phyloP scores from a whole-genome alignment of 768 basidiomycete species.

The Imleria badia region DNA sequence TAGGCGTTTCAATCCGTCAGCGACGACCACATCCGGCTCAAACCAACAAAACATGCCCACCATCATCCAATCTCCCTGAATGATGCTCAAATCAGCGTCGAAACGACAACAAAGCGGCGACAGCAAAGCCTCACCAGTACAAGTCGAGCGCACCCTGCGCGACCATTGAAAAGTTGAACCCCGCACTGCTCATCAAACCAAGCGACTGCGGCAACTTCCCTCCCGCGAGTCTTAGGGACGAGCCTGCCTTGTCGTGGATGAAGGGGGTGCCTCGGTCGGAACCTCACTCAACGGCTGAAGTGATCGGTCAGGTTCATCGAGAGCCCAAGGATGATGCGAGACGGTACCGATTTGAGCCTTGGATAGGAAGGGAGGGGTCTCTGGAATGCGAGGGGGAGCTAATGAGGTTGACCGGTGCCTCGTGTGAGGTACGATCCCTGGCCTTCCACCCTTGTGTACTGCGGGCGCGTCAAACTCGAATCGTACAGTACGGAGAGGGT shows the following conservation, averaged over 20 bases:
- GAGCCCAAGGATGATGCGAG: background rate
- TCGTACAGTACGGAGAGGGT: background rate
- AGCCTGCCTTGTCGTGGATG: constrained; percentile 57
- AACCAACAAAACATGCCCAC: too few species aligned
- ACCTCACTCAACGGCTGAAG: constrained; percentile 81
- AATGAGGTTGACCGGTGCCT: constrained; percentile 44
- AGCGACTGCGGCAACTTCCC: constrained; percentile 87
- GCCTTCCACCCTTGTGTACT: constrained; percentile 81
- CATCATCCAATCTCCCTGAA: too few species aligned
- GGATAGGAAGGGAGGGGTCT: constrained; percentile 68
- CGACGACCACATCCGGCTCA: too few species aligned
- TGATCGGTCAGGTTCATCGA: constrained; percentile 5
- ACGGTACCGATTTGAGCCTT: too few species aligned
- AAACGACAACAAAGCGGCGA: background rate
- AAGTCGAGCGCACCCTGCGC: constrained; percentile 87
- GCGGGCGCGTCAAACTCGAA: background rate
- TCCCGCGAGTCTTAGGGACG: constrained; percentile 73
- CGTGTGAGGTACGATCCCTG: too few species aligned
- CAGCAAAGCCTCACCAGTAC: too few species aligned
- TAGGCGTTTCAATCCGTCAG: constrained; percentile 71
- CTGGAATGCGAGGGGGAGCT: constrained; percentile 64
- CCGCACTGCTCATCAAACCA: constrained; percentile 80
- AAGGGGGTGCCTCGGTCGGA: constrained; percentile 60
- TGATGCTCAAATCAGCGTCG: background rate
- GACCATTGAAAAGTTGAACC: constrained; percentile 79